Evolutionary conservation across 2,329 filamentous ascomycete genomes (phyloP).

Genomic region (Zarea fungicola): DNA sequence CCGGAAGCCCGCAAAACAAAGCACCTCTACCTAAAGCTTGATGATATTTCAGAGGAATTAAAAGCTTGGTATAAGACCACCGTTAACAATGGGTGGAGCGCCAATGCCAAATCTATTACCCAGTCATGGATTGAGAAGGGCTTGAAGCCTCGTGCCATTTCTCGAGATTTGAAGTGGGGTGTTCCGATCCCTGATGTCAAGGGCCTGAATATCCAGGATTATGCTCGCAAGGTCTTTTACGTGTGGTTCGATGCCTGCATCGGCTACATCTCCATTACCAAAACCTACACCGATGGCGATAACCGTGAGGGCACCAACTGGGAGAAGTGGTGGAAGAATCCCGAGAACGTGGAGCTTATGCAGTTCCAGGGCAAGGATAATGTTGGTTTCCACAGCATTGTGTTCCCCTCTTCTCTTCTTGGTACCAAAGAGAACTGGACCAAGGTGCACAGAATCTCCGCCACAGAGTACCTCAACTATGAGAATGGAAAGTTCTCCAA

Average conservation of each 20-base stretch:
- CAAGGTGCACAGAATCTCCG: constrained; percentile 80
- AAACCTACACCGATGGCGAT: constrained; percentile 66
- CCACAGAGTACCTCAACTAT: constrained; percentile 83
- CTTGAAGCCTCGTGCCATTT: constrained; percentile 81
- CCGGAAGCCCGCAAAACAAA: constrained; percentile 79
- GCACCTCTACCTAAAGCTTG: constrained; percentile 83
- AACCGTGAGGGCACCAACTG: constrained; percentile 57
- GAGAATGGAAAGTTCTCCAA: constrained; percentile 91
- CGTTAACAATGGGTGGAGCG: constrained; percentile 72
- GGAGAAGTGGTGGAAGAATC: constrained; percentile 93
- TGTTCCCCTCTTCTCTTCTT: constrained; percentile 83
- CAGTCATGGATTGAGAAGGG: constrained; percentile 79
- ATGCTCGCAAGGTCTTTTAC: constrained; percentile 70
- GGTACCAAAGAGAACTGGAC: constrained; percentile 85
- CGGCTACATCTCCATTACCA: constrained; percentile 92
- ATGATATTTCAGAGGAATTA: constrained; percentile 73
- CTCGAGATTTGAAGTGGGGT: constrained; percentile 89
- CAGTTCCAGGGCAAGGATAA: constrained; percentile 86
- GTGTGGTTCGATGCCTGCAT: constrained; percentile 93
- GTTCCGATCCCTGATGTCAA: constrained; percentile 48
- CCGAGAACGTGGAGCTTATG: constrained; percentile 80
- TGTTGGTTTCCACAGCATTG: constrained; percentile 70
- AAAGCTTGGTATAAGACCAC: constrained; percentile 72
- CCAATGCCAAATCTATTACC: constrained; percentile 71
- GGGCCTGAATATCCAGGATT: constrained; percentile 48